Base-by-base conservation (phyloP, 176 grass and related monocot genomes). In the sorghum (Sorghum bicolor) region DNA sequence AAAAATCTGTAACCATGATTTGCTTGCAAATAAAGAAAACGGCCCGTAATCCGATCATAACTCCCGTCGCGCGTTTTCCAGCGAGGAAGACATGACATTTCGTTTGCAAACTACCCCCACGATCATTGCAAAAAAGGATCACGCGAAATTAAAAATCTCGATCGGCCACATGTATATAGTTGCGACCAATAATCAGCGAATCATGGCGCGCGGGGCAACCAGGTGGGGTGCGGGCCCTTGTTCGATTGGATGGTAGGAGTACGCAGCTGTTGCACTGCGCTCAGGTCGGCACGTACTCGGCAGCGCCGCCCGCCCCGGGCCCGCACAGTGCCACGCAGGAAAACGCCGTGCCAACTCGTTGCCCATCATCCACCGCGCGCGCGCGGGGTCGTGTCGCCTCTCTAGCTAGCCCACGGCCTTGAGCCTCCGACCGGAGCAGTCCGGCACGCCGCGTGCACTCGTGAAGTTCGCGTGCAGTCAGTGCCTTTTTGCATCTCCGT, bases 61-160 rank as follows among this genome's bases (percentile, higher is more conserved):
- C 15, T 20, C 28, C 16, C 28, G 16, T 74, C 45, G 72, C 72
- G 44, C 47, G 62, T 48, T 34, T 34, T 67, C 62, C 77, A 66
- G 77, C 77, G 61, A 47, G 61, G 62, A n/a, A n/a, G 77, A 66
- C 77, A 9, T 22, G 77, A 33, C 63, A 22, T 8, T 31, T 66
- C 37, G 10, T 22, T 47, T 45, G 76, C 76, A 41, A 66, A 14
- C 58, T 7, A 12, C 39, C 12, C 24, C 14, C 70, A 31, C 7
- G 19, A 68, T 53, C 12, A 53, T 26, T 15, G 30, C 20, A 2
- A 47, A 3, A 6, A 13, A 20, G 8, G 17, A 44, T 24, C 64
- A n/a, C 24, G 0, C 20, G 2, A 57, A 57, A 22, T 55, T 8
- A 50, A 50, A 36, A 16, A 52, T 8, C 8, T 68, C 64, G n/a